Evolutionary conservation across 306 rosid genomes (phyloP).

Genomic region (Aeschynomene evenia): DNA sequence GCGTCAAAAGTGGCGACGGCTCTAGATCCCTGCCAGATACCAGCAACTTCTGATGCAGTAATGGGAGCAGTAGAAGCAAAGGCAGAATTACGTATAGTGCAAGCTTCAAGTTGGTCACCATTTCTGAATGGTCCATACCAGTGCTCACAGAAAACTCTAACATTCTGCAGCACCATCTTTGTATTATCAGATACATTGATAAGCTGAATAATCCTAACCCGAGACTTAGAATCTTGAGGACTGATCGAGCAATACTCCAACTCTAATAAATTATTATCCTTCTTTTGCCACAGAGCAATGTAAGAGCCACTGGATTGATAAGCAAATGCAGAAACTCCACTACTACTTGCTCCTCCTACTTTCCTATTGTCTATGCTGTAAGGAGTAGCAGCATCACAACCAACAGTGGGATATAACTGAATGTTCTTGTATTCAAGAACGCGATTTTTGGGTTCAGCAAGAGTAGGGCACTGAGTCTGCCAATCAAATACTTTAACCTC

Average conservation of each 20-base stretch:
- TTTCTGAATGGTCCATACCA: conserved; percentile 97
- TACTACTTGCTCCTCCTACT: conserved; percentile 41
- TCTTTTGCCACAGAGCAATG: conserved; percentile 65
- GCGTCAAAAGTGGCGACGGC: conserved; percentile 48
- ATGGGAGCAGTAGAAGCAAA: conserved; percentile 72
- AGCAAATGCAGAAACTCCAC: conserved; percentile 57
- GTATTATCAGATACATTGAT: conserved; percentile 34
- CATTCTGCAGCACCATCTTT: conserved; percentile 45
- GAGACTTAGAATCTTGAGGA: conserved; percentile 77
- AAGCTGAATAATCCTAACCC: conserved; percentile 75
- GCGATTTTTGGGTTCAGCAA: conserved; percentile 61
- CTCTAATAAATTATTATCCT: conserved; percentile 58
- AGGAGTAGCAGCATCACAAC: conserved; percentile 89
- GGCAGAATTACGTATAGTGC: conserved; percentile 78
- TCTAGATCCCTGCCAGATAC: conserved; percentile 66
- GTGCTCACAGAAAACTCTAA: conserved; percentile 73
- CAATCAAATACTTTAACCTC: conserved; percentile 91
- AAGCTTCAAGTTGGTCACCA: conserved; percentile 93
- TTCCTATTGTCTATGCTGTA: conserved; percentile 60
- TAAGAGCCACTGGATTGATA: conserved; percentile 79
- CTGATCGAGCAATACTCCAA: conserved; percentile 82
- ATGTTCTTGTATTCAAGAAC: conserved; percentile 58
- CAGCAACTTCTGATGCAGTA: conserved; percentile 64
- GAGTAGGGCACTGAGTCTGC: conserved; percentile 97
- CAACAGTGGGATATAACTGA: conserved; percentile 83